Conservation (phyloP, 495 filamentous ascomycete species). For the Aspergillus nidulans region DNA sequence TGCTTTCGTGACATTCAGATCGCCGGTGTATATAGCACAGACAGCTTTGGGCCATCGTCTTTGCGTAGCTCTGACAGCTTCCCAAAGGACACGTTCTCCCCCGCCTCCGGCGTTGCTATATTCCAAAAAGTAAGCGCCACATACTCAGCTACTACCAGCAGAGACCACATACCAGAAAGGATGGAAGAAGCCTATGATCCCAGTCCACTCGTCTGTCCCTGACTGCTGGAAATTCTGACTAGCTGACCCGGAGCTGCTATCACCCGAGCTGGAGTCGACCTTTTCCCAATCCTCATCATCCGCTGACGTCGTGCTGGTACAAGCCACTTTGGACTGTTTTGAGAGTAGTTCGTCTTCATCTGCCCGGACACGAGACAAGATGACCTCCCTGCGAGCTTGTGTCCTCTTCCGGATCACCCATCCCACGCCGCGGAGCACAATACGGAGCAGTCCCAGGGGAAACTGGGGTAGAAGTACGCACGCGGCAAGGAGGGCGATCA, state of each 20-base stretch:
- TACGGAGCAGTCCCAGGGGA: constrained; percentile 29
- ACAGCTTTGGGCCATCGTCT: constrained; percentile 81
- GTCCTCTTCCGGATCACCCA: constrained; percentile 65
- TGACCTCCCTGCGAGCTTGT: constrained; percentile 56
- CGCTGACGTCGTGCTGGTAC: constrained; percentile 19
- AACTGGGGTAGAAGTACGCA: constrained; percentile 37
- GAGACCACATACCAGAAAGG: constrained; percentile 68
- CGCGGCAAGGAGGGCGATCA: constrained; percentile 33
- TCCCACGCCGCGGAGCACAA: constrained; percentile 48
- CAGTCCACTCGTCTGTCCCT: constrained; percentile 63
- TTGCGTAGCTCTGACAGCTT: constrained; percentile 88
- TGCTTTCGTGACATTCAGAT: constrained; percentile 78
- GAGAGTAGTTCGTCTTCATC: constrained; percentile 54
- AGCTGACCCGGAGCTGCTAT: constrained; percentile 32
- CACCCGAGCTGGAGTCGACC: constrained; percentile 49
- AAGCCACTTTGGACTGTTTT: constrained; percentile 29
- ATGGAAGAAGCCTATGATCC: constrained; percentile 92
- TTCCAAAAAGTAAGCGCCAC: neutral
- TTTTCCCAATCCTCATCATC: constrained; percentile 75
- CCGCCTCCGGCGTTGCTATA: constrained; percentile 88
- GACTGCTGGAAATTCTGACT: constrained; percentile 42
- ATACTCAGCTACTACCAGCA: neutral
- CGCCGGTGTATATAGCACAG: constrained; percentile 90
- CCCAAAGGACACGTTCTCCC: constrained; percentile 95
- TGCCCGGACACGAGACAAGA: constrained; percentile 53